Conservation (phyloP, 768 basidiomycete species). For the Inosperma sp. region DNA sequence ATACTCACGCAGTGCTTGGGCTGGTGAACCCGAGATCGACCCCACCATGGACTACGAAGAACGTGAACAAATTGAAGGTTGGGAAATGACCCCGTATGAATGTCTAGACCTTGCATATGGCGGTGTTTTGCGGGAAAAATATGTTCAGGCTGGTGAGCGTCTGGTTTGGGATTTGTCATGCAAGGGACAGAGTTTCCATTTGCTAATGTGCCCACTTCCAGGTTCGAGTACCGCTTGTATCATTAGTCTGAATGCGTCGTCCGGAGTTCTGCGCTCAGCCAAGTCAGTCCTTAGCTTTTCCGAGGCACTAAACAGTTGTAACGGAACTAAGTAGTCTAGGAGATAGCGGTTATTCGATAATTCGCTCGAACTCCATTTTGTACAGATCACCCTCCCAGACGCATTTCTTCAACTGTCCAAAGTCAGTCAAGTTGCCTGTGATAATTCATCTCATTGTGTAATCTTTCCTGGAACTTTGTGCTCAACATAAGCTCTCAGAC, state of each 20-base stretch:
- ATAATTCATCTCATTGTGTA: neutral
- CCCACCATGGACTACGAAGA: conserved; percentile 71
- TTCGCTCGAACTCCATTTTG: conserved; percentile 61
- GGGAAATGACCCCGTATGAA: conserved; percentile 68
- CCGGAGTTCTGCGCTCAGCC: conserved; percentile 69
- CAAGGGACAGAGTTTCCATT: neutral
- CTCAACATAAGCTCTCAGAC: conserved; percentile 29
- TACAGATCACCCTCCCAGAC: conserved; percentile 49
- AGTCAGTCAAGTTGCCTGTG: conserved; percentile 26
- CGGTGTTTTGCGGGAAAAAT: conserved; percentile 63
- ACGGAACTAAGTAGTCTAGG: conserved; percentile 50
- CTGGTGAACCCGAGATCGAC: conserved; percentile 79
- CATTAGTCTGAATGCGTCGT: conserved; percentile 67
- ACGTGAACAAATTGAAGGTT: conserved; percentile 62
- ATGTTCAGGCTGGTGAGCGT: conserved; percentile 59
- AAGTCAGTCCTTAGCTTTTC: conserved; percentile 48
- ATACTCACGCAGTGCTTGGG: conserved; percentile 69
- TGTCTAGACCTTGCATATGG: conserved; percentile 71
- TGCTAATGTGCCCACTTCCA: conserved; percentile 24
- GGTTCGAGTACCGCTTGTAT: conserved; percentile 85
- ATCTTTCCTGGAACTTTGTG: neutral
- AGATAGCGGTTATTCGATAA: conserved; percentile 73
- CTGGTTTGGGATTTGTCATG: conserved; percentile 17
- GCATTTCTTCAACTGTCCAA: conserved; percentile 55
- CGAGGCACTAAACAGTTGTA: neutral